Percentiles rank a stretch among this genome's conserved stretches.
phyloP scores from a whole-genome alignment of 805 yeast genomes.

The Schwanniomyces yamadae region DNA sequence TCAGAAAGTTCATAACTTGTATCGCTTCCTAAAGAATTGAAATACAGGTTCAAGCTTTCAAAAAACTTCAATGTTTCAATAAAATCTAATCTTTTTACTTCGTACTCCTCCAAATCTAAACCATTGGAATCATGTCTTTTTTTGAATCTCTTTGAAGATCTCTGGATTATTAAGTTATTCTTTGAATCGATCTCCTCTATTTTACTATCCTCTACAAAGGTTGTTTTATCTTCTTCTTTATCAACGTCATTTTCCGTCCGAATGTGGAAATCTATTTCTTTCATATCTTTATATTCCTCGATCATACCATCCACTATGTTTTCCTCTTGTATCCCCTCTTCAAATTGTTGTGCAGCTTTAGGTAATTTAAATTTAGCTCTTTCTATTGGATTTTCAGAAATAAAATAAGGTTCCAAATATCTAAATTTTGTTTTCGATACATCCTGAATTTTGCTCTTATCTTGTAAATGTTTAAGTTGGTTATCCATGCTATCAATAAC shows the following conservation, averaged over 20 bases:
- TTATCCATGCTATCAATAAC: slow-evolving; percentile 31
- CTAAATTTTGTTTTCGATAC: slow-evolving; percentile 42
- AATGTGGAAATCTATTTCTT: background rate
- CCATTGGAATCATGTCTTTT: slow-evolving; percentile 12
- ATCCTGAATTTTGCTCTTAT: slow-evolving; percentile 33
- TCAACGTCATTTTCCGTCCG: background rate
- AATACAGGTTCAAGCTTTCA: slow-evolving; percentile 18
- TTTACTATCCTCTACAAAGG: background rate
- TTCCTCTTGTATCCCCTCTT: slow-evolving; percentile 10
- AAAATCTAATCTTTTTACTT: slow-evolving; percentile 22
- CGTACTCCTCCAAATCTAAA: slow-evolving; percentile 20
- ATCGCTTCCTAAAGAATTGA: slow-evolving; percentile 4
- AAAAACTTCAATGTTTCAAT: slow-evolving; percentile 26
- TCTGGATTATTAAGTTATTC: slow-evolving; percentile 17
- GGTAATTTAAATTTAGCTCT: slow-evolving; percentile 33
- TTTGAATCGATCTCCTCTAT: slow-evolving; percentile 1
- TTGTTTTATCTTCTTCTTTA: background rate
- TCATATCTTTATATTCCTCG: slow-evolving; percentile 4
- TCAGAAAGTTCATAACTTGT: slow-evolving; percentile 6
- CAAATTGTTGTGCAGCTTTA: too few relatives aligned
- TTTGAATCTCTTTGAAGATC: slow-evolving; percentile 34
- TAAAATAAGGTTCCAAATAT: slow-evolving; percentile 51
- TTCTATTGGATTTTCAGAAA: slow-evolving; percentile 50
- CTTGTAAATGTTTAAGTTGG: slow-evolving; percentile 30
- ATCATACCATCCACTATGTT: slow-evolving; percentile 15